A percentile compares a stretch with the other conserved stretches of the same genome.
These are phyloP conservation scores for Lodderomyces margitis DNA, from an alignment of 1,139 yeast species.

Conservation along the genomic window DNA sequence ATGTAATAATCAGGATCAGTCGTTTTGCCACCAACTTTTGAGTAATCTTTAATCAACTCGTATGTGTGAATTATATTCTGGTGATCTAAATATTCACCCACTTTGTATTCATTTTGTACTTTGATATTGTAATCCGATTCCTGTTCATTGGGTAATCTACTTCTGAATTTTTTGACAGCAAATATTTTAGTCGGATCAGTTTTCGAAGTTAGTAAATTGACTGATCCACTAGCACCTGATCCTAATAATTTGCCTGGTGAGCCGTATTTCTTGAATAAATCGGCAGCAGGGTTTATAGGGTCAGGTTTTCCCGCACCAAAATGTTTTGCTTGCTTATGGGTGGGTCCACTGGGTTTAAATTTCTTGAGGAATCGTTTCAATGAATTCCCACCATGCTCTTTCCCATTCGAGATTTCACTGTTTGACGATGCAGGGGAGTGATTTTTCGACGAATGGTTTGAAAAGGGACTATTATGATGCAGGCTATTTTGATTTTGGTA, in stretches of 20 bases:
- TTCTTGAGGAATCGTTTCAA: conserved; percentile 37
- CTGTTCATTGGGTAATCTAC: conserved; percentile 50
- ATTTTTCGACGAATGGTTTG: conserved; percentile 3
- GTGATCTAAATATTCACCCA: conserved; percentile 61
- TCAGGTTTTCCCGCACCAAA: conserved; percentile 7
- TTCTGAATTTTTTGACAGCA: conserved; percentile 70
- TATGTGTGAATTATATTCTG: conserved; percentile 63
- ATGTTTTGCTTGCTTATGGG: conserved; percentile 6
- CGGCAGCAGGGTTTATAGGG: conserved; percentile 20
- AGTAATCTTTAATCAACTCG: conserved; percentile 51
- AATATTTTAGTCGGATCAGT: conserved; percentile 47
- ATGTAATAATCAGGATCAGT: conserved; percentile 49
- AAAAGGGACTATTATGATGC: conserved; percentile 3
- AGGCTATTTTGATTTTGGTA: background rate
- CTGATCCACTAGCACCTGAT: conserved; percentile 79
- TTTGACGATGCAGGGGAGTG: conserved; percentile 8
- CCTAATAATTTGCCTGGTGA: conserved; percentile 56
- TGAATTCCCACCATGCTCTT: conserved; percentile 13
- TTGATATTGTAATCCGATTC: conserved; percentile 57
- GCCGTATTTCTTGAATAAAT: conserved; percentile 53
- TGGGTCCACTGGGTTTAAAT: conserved; percentile 24
- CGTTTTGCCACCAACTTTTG: conserved; percentile 24
- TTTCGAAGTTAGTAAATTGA: conserved; percentile 51
- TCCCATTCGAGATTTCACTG: conserved; percentile 5
- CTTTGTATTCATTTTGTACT: conserved; percentile 64